Conservation (phyloP, 345 rosid genomes). For the Erysimum cheiranthoides region DNA sequence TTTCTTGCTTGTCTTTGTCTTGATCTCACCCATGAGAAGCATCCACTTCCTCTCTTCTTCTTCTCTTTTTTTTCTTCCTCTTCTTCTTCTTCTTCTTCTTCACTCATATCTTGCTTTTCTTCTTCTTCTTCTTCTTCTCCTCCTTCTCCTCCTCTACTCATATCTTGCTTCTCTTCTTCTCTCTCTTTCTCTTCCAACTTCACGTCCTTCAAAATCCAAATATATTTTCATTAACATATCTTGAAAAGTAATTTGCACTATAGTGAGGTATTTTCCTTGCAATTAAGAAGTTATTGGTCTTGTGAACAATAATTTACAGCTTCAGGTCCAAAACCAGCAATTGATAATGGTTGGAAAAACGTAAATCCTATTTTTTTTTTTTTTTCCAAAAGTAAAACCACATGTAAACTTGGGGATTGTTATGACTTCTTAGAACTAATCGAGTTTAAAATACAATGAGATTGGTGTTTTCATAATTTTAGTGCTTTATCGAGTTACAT, state of each 20-base stretch:
- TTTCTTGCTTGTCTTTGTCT: conserved; percentile 57
- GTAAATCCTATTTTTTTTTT: neutral
- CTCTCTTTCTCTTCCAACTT: conserved; percentile 45
- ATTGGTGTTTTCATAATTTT: neutral
- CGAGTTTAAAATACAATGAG: neutral
- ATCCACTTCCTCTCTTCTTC: conserved; percentile 56
- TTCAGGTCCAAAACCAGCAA: conserved; percentile 8
- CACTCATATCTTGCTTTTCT: conserved; percentile 16
- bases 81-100: conserved; percentile 36
- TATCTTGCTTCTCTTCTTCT: conserved; percentile 26
- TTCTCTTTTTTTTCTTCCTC: conserved; percentile 17
- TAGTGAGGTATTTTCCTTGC: neutral
- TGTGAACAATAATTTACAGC: conserved; percentile 10
- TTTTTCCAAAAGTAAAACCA: neutral
- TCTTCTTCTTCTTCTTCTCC: conserved; percentile 38
- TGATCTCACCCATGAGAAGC: conserved; percentile 73
- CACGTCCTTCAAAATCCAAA: conserved; percentile 43
- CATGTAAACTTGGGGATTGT: conserved; percentile 7
- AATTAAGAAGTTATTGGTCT: neutral
- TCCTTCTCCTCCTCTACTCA: conserved; percentile 30
- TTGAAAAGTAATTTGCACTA: neutral
- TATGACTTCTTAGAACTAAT: neutral
- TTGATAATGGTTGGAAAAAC: neutral
- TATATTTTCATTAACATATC: neutral
- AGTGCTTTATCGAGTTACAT: neutral